Conservation (phyloP, 2,329 filamentous ascomycete species). For the Ophiostoma perfectum region DNA sequence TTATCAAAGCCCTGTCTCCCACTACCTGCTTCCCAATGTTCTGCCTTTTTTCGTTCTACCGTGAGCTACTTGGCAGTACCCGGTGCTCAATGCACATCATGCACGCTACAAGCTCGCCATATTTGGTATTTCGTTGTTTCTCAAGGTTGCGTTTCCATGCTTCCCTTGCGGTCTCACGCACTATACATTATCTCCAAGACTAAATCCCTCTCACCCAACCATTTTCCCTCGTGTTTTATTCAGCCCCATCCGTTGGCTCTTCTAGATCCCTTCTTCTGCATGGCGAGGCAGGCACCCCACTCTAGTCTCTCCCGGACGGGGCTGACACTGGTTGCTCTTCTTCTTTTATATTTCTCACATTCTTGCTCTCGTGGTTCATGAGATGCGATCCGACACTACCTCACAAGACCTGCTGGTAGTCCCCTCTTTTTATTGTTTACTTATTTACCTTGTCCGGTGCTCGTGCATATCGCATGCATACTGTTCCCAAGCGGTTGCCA, state of each 20-base stretch:
- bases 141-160: not conserved
- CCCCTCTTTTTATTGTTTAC: not conserved
- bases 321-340: not conserved
- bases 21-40: not conserved
- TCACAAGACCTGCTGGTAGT: not conserved
- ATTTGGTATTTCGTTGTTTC: not conserved
- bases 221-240: conserved; percentile 37
- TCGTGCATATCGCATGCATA: not conserved
- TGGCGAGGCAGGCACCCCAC: conserved; percentile 13
- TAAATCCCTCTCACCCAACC: conserved; percentile 24
- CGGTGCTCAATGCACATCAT: not conserved
- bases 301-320: conserved; percentile 7
- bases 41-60: not conserved
- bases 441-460: not conserved
- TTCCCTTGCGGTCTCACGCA: not conserved
- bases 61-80: conserved; percentile 3
- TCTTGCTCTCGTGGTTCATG: not conserved
- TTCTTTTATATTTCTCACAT: not conserved
- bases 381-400: conserved; percentile 5
- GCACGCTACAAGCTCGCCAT: not conserved
- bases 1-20: not conserved
- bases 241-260: conserved; percentile 37
- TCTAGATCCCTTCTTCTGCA: conserved; percentile 5
- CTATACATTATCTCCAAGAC: not conserved
- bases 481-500: not conserved